A percentile compares a stretch with the other conserved stretches of the same genome.
Conservation (phyloP, 192 early-diverging fungal species). For the Coemansia reversa region DNA sequence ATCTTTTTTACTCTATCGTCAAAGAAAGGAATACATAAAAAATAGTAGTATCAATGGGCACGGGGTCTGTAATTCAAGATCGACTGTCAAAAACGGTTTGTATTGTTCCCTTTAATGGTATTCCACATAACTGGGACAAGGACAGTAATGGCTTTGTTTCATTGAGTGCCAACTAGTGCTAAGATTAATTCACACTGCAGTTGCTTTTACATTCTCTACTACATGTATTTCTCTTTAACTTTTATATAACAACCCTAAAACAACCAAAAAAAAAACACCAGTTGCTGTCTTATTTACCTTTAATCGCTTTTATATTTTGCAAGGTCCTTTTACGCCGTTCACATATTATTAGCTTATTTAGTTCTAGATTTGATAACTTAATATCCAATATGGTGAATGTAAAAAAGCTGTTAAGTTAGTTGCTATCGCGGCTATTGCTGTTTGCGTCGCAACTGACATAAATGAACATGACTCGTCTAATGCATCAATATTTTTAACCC, state of each 20-base stretch:
- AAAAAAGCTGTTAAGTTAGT: neutral
- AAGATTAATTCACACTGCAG: neutral
- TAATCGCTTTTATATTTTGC: neutral
- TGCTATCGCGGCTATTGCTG: neutral
- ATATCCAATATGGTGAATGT: neutral
- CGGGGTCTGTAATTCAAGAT: neutral
- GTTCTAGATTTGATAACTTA: too few species aligned
- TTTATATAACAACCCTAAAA: neutral
- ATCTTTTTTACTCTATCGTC: neutral
- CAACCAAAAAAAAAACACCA: neutral
- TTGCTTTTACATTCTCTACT: neutral
- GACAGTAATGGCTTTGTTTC: neutral
- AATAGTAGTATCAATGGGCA: neutral
- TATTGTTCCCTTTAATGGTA: neutral
- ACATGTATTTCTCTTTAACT: neutral
- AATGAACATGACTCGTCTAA: neutral
- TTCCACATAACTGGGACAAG: neutral
- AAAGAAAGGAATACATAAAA: neutral
- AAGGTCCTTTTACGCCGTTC: too few species aligned
- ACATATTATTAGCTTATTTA: too few species aligned
- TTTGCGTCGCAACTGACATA: neutral
- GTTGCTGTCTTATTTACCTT: neutral
- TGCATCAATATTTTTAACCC: neutral
- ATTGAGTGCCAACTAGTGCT: neutral
- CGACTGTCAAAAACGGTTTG: neutral